phyloP scores from a whole-genome alignment of 352 stramenopile genomes.

The Pythium aquatile region DNA sequence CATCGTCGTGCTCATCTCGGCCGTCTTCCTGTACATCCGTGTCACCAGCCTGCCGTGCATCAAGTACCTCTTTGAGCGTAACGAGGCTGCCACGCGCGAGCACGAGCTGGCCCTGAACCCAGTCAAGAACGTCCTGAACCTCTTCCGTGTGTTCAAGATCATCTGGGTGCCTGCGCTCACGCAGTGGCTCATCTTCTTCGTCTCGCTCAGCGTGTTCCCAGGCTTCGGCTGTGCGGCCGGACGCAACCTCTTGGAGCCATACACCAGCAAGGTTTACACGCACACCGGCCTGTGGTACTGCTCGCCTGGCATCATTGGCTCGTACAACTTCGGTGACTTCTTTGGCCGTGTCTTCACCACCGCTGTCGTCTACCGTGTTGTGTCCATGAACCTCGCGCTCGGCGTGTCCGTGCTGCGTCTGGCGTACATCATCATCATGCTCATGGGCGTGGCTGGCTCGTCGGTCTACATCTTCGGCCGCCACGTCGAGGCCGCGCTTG shows the following conservation, averaged over 20 bases:
- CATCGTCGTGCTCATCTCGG: conserved; percentile 44
- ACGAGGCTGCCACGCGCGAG: conserved; percentile 30
- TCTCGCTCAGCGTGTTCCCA: conserved; percentile 49
- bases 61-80: conserved; percentile 55
- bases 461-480: conserved; percentile 32
- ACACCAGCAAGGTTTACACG: conserved; percentile 15
- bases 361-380: conserved; percentile 26
- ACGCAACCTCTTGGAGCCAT: conserved; percentile 33
- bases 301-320: conserved; percentile 34
- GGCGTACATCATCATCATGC: conserved; percentile 29
- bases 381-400: conserved; percentile 26
- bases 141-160: conserved; percentile 46
- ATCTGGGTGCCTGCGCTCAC: conserved; percentile 46
- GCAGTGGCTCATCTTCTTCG: conserved; percentile 63
- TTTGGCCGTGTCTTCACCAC: conserved; percentile 32
- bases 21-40: conserved; percentile 44
- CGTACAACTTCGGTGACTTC: conserved; percentile 41
- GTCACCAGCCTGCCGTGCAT: conserved; percentile 40
- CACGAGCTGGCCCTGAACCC: conserved; percentile 36
- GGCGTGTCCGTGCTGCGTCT: conserved; percentile 23
- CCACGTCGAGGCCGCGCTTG: conserved; percentile 13
- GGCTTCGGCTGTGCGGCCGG: conserved; percentile 50
- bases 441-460: conserved; percentile 24
- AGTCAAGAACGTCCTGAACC: conserved; percentile 34
- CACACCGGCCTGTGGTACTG: conserved; percentile 26